Evolutionary conservation across 2,329 filamentous ascomycete species (phyloP).

Genomic region (Phialemonium atrogriseum): DNA sequence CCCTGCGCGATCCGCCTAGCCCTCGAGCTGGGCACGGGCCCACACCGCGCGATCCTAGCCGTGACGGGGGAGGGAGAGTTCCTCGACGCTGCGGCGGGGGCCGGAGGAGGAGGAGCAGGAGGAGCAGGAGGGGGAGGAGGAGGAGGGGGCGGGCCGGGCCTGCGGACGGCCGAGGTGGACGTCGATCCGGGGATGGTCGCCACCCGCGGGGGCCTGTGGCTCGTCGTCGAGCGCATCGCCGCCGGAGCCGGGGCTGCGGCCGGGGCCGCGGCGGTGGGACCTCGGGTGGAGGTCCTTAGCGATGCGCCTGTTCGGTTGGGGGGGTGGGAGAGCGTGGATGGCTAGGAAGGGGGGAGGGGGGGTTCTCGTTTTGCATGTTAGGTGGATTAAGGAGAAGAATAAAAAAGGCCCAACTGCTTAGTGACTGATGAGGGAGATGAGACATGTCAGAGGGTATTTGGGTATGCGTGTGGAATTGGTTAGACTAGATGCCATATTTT

Average conservation of each 20-base stretch:
- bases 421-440: too few relatives aligned
- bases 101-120: not conserved
- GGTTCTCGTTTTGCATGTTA: too few relatives aligned
- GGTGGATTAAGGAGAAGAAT: too few relatives aligned
- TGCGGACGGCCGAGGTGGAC: constrained; percentile 68
- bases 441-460: too few relatives aligned
- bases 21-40: constrained; percentile 64
- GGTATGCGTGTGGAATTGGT: too few relatives aligned
- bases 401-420: too few relatives aligned
- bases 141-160: constrained; percentile 60
- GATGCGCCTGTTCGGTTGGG: constrained; percentile 25
- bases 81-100: constrained; percentile 45
- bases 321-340: constrained; percentile 32
- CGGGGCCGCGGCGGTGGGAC: constrained; percentile 43
- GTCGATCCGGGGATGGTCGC: constrained; percentile 54
- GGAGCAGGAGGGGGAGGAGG: constrained; percentile 64
- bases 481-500: too few relatives aligned
- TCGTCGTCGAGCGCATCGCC: constrained; percentile 74
- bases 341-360: too few relatives aligned
- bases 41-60: constrained; percentile 56
- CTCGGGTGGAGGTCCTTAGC: constrained; percentile 33
- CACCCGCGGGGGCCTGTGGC: constrained; percentile 54
- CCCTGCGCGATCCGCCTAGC: constrained; percentile 53
- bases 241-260: constrained; percentile 24
- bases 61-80: constrained; percentile 67